A percentile compares a stretch with the other conserved stretches of the same genome.
These are phyloP conservation scores for Globisporangium apiculatum DNA, from an alignment of 352 stramenopile species.

Conservation along the genomic window DNA sequence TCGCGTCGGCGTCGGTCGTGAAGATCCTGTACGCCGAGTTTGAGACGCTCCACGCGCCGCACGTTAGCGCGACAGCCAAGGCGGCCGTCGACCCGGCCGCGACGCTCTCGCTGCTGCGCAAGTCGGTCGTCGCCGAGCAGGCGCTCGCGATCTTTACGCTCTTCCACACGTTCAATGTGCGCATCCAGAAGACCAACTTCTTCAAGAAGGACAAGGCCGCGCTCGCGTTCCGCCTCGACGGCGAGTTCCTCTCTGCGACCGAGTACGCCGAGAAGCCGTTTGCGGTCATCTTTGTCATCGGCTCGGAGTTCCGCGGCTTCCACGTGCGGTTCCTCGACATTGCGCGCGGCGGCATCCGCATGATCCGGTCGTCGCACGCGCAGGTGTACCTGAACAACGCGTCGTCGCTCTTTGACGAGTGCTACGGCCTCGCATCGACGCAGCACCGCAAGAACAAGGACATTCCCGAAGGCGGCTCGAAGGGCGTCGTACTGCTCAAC, in stretches of 20 bases:
- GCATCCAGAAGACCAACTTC: constrained; percentile 83
- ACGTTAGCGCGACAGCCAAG: constrained; percentile 11
- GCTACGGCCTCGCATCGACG: constrained; percentile 93
- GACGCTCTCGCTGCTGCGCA: constrained; percentile 66
- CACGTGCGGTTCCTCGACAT: constrained; percentile 98
- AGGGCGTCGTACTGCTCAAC: constrained; percentile 95
- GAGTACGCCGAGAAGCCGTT: constrained; percentile 86
- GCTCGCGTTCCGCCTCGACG: constrained; percentile 67
- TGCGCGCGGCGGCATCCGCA: constrained; percentile 92
- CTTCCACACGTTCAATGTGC: constrained; percentile 81
- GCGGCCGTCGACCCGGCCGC: constrained; percentile 28
- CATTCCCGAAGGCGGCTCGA: constrained; percentile 97
- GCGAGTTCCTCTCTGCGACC: constrained; percentile 65
- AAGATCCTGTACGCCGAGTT: constrained; percentile 81
- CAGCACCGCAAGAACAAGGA: constrained; percentile 99
- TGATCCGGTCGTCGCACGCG: constrained; percentile 76
- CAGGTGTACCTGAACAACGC: constrained; percentile 90
- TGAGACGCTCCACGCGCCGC: constrained; percentile 53
- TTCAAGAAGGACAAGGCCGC: constrained; percentile 76
- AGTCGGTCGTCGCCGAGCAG: constrained; percentile 68
- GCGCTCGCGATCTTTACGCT: constrained; percentile 73
- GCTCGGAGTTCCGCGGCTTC: constrained; percentile 95
- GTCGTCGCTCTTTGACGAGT: constrained; percentile 95
- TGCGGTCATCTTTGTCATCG: constrained; percentile 93
- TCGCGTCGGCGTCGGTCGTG: constrained; percentile 58